A percentile compares a stretch with the other conserved stretches of the same genome.
phyloP scores from a whole-genome alignment of 306 rosid genomes.

The Abrus precatorius region DNA sequence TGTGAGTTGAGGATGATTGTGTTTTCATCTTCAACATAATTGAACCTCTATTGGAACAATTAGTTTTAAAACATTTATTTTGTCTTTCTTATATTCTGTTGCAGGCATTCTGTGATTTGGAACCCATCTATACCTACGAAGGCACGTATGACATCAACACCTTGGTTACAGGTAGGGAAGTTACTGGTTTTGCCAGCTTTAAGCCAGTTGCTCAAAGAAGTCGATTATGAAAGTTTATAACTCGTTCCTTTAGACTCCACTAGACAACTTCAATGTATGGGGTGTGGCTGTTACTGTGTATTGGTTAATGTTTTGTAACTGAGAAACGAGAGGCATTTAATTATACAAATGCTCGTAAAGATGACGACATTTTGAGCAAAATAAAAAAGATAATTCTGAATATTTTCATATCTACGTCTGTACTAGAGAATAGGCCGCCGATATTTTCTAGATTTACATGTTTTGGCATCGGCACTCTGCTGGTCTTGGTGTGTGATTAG shows the following conservation, averaged over 20 bases:
- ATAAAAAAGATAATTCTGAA: not conserved
- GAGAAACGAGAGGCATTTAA: constrained; percentile 18
- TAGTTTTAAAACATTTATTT: not conserved
- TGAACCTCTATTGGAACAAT: not conserved
- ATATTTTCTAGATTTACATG: not conserved
- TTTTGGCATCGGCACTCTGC: not conserved
- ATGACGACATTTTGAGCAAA: not conserved
- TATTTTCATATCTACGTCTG: not conserved
- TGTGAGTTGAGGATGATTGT: too few species aligned
- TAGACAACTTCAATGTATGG: not conserved
- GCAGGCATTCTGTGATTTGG: constrained; percentile 93
- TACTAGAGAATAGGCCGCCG: not conserved
- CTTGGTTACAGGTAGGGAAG: constrained; percentile 76
- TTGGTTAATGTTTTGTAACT: not conserved
- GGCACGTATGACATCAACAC: constrained; percentile 85
- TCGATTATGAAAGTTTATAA: constrained; percentile 57
- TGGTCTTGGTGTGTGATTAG: not conserved
- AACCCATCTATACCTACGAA: constrained; percentile 89
- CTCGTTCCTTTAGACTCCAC: constrained; percentile 23
- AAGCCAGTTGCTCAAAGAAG: constrained; percentile 69
- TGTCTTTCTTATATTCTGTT: not conserved
- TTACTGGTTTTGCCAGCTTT: constrained; percentile 84
- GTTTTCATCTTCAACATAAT: too few species aligned
- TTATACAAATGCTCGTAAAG: not conserved
- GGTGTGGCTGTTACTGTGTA: not conserved